phyloP scores from a whole-genome alignment of 345 rosid genomes.

The Salix brachista region DNA sequence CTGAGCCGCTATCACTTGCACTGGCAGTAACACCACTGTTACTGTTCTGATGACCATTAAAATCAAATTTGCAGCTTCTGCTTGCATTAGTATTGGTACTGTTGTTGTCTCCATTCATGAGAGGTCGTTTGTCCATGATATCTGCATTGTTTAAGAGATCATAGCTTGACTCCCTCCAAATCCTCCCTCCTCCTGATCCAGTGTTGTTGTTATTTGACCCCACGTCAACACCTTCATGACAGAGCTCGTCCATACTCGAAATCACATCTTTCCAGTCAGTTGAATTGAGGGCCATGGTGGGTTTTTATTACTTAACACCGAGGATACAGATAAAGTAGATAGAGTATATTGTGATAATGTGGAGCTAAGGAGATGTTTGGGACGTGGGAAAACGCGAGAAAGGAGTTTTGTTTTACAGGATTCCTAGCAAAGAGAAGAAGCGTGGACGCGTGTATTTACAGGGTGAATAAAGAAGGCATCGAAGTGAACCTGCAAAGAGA shows the following conservation, averaged over 20 bases:
- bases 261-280: conserved; percentile 35
- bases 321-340: neutral
- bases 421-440: neutral
- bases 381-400: neutral
- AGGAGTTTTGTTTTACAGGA: neutral
- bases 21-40: neutral
- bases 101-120: neutral
- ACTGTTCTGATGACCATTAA: conserved; percentile 10
- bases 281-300: conserved; percentile 37
- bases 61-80: conserved; percentile 29
- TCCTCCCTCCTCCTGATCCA: conserved; percentile 11
- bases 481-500: neutral
- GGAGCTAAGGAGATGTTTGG: neutral
- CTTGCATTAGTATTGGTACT: neutral
- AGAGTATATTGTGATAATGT: neutral
- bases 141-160: conserved; percentile 38
- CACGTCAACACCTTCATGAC: conserved; percentile 19
- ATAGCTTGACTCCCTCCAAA: conserved; percentile 65
- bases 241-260: conserved; percentile 33
- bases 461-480: neutral
- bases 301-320: too few relatives aligned
- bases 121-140: conserved; percentile 14
- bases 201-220: neutral
- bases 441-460: neutral
- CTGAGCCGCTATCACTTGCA: neutral